Evolutionary conservation across 306 rosid species (phyloP).

Genomic region (Prunus mume): DNA sequence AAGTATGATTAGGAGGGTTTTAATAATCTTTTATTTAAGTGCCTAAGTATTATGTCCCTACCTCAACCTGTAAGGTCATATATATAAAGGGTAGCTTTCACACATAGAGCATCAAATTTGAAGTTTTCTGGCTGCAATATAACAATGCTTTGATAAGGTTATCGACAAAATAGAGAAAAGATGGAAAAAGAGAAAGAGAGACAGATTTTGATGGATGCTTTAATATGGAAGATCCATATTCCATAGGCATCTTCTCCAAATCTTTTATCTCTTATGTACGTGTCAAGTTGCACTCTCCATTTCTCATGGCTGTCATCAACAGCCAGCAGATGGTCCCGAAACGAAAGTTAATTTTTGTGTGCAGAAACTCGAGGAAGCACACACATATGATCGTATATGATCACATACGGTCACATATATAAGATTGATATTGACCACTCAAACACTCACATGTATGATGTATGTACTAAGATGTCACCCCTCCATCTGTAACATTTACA

Average conservation of each 20-base stretch:
- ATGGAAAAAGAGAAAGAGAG: neutral
- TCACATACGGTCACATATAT: neutral
- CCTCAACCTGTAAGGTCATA: constrained; percentile 19
- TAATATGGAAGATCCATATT: constrained; percentile 23
- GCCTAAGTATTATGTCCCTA: constrained; percentile 1
- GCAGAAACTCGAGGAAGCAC: constrained; percentile 27
- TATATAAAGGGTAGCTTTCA: constrained; percentile 5
- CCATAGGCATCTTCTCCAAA: constrained; percentile 25
- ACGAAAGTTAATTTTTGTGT: neutral
- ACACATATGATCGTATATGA: neutral
- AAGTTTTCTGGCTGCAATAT: neutral
- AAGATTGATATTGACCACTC: neutral
- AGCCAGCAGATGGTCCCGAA: constrained; percentile 13
- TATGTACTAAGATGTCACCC: neutral
- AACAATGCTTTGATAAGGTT: neutral
- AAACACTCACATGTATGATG: neutral
- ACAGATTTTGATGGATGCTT: constrained; percentile 12
- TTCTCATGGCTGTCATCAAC: constrained; percentile 16
- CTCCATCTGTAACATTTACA: neutral
- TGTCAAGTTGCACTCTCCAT: constrained; percentile 7
- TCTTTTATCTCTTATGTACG: neutral
- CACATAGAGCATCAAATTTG: constrained; percentile 16
- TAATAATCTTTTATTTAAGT: neutral
- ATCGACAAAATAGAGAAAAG: neutral
- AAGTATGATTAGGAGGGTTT: neutral